Base-by-base conservation (phyloP, 805 yeast genomes). In the Ogataea ramenticola region DNA sequence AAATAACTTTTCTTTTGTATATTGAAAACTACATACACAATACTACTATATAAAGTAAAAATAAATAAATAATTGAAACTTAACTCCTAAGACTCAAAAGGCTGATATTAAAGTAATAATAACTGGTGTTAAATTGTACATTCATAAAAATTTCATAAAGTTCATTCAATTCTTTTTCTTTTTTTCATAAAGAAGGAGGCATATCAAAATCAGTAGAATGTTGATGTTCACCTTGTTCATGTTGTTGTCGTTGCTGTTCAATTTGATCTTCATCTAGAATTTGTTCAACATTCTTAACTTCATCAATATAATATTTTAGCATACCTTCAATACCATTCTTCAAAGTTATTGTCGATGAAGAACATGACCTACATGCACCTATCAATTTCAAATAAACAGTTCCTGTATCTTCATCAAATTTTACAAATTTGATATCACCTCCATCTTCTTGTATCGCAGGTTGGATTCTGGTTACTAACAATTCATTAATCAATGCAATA, bases 371-470 rank as follows among this genome's bases (percentile, higher is more conserved):
- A 66, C 99, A 93, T 8, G 99, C 98, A 40, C 99, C 99, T 55
- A 87, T 90, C 39, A 93, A 70, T 60, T 86, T 88, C 54, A 93
- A 76, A 61, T 79, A 86, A 7, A 95, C 98, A 14, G 84, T 80
- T 1, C 99, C 99, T 1, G 84, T 74, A 46, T 82, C 86, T 49
- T 84, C 88, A 45, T 86, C 87, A 59, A 86, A 90, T 6, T 87
- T 93, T 46, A 86, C 75, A 61, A 80, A 95, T 54, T 87, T 90
- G 49, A 93, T 82, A 58, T 93, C 98, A 30, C 99, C 99, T 49
- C 99, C 99, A 57, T 93, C 99, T 57, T 93, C 99, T 67, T 89
- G 96, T 46, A 93, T 89, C 1, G 98, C 96, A 1, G 99, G 99
- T 58, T 96, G 81, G 42, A 93, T 90, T 60, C 97, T 80, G 2